phyloP scores from a whole-genome alignment of 169 alveolate species.

The Amoebophrya sp. region DNA sequence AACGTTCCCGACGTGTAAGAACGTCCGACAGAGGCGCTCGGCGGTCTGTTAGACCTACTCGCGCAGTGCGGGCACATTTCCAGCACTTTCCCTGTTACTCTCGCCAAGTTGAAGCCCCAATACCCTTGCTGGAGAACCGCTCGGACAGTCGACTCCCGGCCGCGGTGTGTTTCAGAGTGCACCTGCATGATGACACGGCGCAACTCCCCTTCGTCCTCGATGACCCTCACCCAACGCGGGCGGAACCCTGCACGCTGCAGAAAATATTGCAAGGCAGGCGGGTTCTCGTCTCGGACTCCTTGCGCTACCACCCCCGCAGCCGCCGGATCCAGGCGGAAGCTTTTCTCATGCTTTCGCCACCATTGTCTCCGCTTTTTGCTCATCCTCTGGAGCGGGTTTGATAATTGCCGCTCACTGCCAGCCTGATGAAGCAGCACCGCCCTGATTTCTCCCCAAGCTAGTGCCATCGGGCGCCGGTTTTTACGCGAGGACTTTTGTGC shows the following conservation, averaged over 20 bases:
- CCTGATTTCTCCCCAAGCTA: no score
- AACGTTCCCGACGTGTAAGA: not conserved
- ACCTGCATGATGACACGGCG: not conserved
- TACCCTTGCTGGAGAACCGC: not conserved
- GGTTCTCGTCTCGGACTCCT: not conserved
- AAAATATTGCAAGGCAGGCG: no score
- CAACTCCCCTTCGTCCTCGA: not conserved
- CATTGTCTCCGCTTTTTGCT: not conserved
- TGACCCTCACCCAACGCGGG: not conserved
- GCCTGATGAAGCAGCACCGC: no score
- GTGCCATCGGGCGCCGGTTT: no score
- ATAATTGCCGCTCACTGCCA: no score
- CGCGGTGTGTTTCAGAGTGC: not conserved
- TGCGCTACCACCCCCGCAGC: not conserved
- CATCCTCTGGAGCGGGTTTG: no score
- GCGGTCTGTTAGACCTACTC: no score
- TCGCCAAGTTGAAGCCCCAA: not conserved
- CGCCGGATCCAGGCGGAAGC: not conserved
- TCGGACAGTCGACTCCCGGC: not conserved
- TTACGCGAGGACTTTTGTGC: no score
- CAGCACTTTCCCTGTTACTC: not conserved
- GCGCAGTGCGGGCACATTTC: not conserved
- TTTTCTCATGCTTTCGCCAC: not conserved
- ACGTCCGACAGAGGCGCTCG: not conserved
- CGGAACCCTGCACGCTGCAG: no score